Evolutionary conservation across 225 moss, liverwort and hornwort genomes (phyloP), one percentile per base, ranked within the genome.

Genomic region (Asterella californica): DNA sequence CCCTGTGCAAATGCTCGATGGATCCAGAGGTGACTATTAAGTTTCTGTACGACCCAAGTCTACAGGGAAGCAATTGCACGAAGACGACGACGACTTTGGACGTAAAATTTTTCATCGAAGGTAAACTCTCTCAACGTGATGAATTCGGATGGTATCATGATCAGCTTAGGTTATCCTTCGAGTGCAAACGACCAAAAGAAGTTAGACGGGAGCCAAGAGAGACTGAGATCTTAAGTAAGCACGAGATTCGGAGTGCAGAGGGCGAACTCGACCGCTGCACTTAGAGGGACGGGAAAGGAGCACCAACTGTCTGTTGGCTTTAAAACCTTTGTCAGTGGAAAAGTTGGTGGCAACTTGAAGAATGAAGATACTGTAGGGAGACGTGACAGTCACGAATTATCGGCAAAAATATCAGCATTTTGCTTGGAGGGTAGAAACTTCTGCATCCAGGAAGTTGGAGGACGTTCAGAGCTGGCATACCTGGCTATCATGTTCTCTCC

Each of bases 121-220:
- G 71, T 4, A 71, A 10, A 10, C 6, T 46, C 45, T 42, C 42
- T 36, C 10, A 37, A 37, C 45, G 19, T 21, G 71, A 71, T 42
- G 7, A 42, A 22, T 71, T 71, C 19, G 71, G 71, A 22, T 71
- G 71, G 71, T 71, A 46, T 27, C 71, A 71, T 48, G 71, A 71
- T 71, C 71, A 71, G 21, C n/a, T 71, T 42, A 9, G 47, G 19
- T 3, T 71, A 2, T 71, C 71, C 11, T 71, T 71, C 45, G 4
- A 14, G 21, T 42, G 71, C 17, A 42, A 22, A 15, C 71, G 71
- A 18, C 71, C 71, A 24, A 33, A 24, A 9, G 71, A 22, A 24
- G 71, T 22, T 48, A 42, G 42, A 71, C 45, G 47, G 25, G n/a
- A 48, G 45, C 42, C 42, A 3, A 42, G 42, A 42, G 38, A 46